Percentiles rank a stretch among this genome's conserved stretches.
These are phyloP conservation scores for Apophysomyces sp. DNA, from an alignment of 371 early-diverging fungal genomes.

Conservation along the genomic window DNA sequence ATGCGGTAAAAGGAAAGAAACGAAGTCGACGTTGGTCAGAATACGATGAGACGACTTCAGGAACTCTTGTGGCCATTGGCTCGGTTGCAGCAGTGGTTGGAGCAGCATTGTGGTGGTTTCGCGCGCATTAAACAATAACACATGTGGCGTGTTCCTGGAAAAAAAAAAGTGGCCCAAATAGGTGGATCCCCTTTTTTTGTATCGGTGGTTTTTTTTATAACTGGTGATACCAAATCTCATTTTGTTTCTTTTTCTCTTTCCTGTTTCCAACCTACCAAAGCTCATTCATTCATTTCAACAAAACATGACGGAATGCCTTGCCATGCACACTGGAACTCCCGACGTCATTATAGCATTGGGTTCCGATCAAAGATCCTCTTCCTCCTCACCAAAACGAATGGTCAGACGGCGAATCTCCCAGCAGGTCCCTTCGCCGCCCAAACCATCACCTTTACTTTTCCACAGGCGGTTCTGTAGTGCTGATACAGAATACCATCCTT, in stretches of 20 bases:
- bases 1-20: constrained; percentile 1
- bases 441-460: background rate
- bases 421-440: background rate
- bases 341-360: background rate
- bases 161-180: background rate
- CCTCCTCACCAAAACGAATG: background rate
- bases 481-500: background rate
- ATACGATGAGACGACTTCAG: background rate
- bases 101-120: background rate
- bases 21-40: background rate
- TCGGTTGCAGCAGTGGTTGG: background rate
- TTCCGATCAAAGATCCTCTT: background rate
- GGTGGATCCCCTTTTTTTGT: background rate
- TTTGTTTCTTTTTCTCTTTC: background rate
- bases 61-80: background rate
- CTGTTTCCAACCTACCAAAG: background rate
- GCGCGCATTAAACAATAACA: background rate
- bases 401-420: background rate
- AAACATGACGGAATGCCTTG: background rate
- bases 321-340: background rate
- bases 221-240: background rate
- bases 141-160: constrained; percentile 3
- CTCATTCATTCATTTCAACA: background rate
- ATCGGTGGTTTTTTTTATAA: background rate
- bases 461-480: background rate